Conservation (phyloP, 164 flowering plant genomes). For the Hamamelis virginiana region DNA sequence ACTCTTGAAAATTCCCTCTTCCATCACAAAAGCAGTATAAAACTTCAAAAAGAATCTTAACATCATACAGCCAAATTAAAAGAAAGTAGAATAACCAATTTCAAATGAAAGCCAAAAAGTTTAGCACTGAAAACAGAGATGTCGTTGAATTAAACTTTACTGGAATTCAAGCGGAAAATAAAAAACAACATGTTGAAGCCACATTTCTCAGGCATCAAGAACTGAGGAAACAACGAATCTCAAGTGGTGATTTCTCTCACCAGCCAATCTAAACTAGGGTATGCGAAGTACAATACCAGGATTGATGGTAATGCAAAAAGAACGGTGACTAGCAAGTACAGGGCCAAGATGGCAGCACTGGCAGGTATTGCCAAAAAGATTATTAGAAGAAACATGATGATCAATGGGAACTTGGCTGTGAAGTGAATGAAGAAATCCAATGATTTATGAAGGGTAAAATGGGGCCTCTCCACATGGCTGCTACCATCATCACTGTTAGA, state of each 20-base stretch:
- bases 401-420: conserved; percentile 58
- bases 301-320: conserved; percentile 70
- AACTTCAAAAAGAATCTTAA: conserved; percentile 1
- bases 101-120: not conserved
- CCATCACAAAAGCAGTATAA: not conserved
- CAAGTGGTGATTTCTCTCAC: conserved; percentile 53
- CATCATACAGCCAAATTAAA: not conserved
- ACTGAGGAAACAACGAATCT: conserved; percentile 2
- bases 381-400: conserved; percentile 48
- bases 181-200: not conserved
- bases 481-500: conserved; percentile 9
- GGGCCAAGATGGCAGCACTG: conserved; percentile 48
- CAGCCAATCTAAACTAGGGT: conserved; percentile 60
- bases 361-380: conserved; percentile 55
- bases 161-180: conserved; percentile 1
- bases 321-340: conserved; percentile 53
- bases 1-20: not conserved
- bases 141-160: conserved; percentile 7
- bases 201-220: not conserved
- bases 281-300: conserved; percentile 66
- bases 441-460: conserved; percentile 36
- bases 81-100: not conserved
- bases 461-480: conserved; percentile 28
- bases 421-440: conserved; percentile 42
- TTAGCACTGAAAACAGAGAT: not conserved